Conservation (phyloP, 2,329 filamentous ascomycete species). For the Gyromitra esculenta region DNA sequence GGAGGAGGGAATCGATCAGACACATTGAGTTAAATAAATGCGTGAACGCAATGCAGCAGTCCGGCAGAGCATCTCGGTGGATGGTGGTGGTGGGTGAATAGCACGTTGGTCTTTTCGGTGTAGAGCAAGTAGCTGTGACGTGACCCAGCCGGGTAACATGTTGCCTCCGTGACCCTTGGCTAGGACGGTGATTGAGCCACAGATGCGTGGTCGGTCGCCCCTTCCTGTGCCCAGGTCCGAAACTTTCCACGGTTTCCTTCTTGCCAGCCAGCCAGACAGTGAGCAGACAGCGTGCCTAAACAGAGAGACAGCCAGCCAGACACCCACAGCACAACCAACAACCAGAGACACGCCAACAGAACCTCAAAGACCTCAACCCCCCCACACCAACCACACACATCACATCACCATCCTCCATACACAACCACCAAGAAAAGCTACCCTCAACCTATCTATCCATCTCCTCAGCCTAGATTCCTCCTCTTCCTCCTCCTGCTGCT, state of each 20-base stretch:
- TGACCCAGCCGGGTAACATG: slow-evolving; percentile 41
- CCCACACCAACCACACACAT: slow-evolving; percentile 9
- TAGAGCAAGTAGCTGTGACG: slow-evolving; percentile 9
- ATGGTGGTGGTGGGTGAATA: neutral
- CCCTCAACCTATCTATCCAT: slow-evolving; percentile 13
- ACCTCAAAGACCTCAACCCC: slow-evolving; percentile 32
- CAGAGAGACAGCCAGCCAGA: slow-evolving; percentile 10
- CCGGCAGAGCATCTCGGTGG: neutral
- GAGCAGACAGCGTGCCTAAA: too few relatives aligned
- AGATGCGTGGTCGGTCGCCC: slow-evolving; percentile 11
- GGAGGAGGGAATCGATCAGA: too few relatives aligned
- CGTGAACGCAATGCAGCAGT: neutral
- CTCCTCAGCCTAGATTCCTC: slow-evolving; percentile 4
- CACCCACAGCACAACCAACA: slow-evolving; percentile 7
- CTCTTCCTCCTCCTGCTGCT: neutral
- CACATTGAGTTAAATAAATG: too few relatives aligned
- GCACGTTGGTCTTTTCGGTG: slow-evolving; percentile 39
- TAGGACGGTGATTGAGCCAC: slow-evolving; percentile 21
- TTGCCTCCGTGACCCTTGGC: slow-evolving; percentile 24
- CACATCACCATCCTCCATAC: neutral
- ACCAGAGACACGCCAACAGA: slow-evolving; percentile 39
- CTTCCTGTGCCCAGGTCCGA: slow-evolving; percentile 45
- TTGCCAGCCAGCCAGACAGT: neutral
- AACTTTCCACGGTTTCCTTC: slow-evolving; percentile 50
- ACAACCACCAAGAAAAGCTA: neutral